These are phyloP conservation scores for Lasiosphaeris hirsuta DNA, from an alignment of 495 filamentous ascomycete genomes.

Conservation along the genomic window DNA sequence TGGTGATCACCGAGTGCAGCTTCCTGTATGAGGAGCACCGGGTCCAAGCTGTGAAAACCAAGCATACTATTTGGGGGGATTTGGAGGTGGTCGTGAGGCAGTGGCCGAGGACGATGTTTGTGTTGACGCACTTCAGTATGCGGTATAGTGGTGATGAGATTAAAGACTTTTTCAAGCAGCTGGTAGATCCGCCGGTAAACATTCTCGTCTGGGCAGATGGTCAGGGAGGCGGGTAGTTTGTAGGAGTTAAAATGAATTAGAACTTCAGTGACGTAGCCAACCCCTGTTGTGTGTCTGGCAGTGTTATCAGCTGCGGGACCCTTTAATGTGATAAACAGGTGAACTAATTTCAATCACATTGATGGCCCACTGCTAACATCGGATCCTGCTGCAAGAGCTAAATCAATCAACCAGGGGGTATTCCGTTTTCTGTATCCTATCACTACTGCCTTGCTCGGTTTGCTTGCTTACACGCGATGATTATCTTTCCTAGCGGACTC, in stretches of 20 bases:
- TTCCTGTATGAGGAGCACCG: constrained; percentile 34
- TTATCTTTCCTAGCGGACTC: too few species aligned
- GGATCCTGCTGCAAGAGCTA: too few species aligned
- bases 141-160: constrained; percentile 34
- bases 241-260: neutral
- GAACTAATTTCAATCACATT: too few species aligned
- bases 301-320: too few species aligned
- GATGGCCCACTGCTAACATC: too few species aligned
- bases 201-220: constrained; percentile 40
- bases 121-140: constrained; percentile 40
- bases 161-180: constrained; percentile 27
- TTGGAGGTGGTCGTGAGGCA: constrained; percentile 29
- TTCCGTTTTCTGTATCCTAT: too few species aligned
- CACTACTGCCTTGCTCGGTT: too few species aligned
- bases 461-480: too few species aligned
- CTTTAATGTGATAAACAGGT: too few species aligned
- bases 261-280: too few species aligned
- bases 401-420: too few species aligned
- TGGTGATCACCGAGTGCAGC: constrained; percentile 40
- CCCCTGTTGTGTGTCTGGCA: too few species aligned
- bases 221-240: constrained; percentile 1
- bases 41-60: constrained; percentile 33
- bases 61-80: constrained; percentile 37
- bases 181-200: constrained; percentile 28
- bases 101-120: constrained; percentile 32